These are phyloP conservation scores for Tolypocladium ovalisporum DNA, from an alignment of 2,329 filamentous ascomycete genomes.

Conservation along the genomic window DNA sequence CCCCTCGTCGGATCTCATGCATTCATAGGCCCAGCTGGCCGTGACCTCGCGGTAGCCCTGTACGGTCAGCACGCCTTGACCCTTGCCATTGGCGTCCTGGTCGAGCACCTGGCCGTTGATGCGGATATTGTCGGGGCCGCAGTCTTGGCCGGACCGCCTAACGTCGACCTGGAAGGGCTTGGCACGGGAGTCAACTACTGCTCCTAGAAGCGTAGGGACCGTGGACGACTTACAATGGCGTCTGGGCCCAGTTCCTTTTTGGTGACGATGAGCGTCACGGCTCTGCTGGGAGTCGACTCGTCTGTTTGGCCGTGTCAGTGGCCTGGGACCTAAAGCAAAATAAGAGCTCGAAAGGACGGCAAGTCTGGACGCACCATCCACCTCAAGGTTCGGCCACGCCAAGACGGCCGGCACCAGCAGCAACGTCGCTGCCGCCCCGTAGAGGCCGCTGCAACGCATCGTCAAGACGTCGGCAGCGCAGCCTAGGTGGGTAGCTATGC, in stretches of 20 bases:
- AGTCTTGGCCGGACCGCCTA: background rate
- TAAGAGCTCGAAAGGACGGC: too few species aligned
- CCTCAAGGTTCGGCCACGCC: background rate
- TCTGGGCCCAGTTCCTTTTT: conserved; percentile 6
- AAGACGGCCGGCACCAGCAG: conserved; percentile 4
- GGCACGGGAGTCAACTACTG: background rate
- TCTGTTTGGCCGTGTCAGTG: background rate
- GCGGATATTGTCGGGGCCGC: background rate
- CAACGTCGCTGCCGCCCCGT: conserved; percentile 4
- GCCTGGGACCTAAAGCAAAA: too few species aligned
- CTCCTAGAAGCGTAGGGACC: background rate
- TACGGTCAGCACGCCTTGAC: background rate
- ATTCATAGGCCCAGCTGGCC: background rate
- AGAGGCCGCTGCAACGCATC: background rate
- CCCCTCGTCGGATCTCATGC: background rate
- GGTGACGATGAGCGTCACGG: conserved; percentile 11
- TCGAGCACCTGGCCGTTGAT: background rate
- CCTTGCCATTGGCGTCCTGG: background rate
- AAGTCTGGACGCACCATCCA: background rate
- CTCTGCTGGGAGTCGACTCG: conserved; percentile 8
- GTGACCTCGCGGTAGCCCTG: background rate
- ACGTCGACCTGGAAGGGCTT: conserved; percentile 33
- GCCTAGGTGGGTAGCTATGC: background rate
- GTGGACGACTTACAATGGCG: conserved; percentile 10
- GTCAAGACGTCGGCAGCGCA: background rate